Evolutionary conservation across 1,284 basidiomycete species (phyloP), one percentile per base, ranked within the genome.

Genomic region (Fomitopsis palustris): DNA sequence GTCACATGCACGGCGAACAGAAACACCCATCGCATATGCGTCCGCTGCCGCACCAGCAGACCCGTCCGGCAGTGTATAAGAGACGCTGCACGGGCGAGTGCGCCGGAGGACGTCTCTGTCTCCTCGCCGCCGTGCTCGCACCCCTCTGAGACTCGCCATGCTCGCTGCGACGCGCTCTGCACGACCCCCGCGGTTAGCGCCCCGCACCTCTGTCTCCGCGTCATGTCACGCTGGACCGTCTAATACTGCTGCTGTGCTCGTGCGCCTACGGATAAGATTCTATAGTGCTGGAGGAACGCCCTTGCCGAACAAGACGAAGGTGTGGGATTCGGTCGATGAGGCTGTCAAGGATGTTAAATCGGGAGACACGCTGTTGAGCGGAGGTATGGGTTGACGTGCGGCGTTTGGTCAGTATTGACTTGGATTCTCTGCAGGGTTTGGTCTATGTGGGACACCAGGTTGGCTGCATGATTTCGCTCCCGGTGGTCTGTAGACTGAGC

Each of bases 371-470:
- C 70, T 97, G 43, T 79, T 96, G 29, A 91, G 89, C 62, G 93
- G 90, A 77, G 94, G 93, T 92, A 62, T 59, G 12, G 14, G 16
- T 23, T 21, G 21, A 17, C 8, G 35, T 37, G 16, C 0, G 10
- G 4, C 35, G 35, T 14, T 37, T 14, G 35, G 35, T 37, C 35
- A 14, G 35, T 37, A 38, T n/a, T 37, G 6, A 37, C 39, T n/a
- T n/a, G 41, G 42, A 51, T n/a, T 14, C 42, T 60, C 16, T 37
- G 14, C 58, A 92, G 92, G 92, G 23, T 94, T 94, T 67, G 92
- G 92, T 51, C 74, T 88, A 57, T 86, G 87, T 61, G 89, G 89
- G 39, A 85, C 90, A 55, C 90, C 89, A 70, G 87, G 88, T 90
- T 8, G 25, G 49, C 12, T 29, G 4, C 7, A 43, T 52, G 16